These are phyloP conservation scores for Arabis alpina DNA, from an alignment of 345 rosid species.

Conservation along the genomic window DNA sequence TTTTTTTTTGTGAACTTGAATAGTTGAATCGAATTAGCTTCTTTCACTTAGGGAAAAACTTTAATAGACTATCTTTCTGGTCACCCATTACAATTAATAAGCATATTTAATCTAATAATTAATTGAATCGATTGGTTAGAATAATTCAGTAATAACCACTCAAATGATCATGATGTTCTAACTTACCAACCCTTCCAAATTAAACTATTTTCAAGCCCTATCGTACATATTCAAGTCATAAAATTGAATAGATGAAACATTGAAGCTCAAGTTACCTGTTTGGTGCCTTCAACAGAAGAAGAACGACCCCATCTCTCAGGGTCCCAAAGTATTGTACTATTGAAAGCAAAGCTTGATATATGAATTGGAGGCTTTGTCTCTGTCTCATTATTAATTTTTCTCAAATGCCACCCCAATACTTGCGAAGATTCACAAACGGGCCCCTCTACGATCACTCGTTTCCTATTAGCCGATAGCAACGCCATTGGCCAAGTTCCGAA, in stretches of 20 bases:
- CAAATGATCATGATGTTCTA: not conserved
- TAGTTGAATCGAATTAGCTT: too few relatives aligned
- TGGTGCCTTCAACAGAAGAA: conserved; percentile 61
- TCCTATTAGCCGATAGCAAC: conserved; percentile 60
- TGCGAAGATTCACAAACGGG: conserved; percentile 81
- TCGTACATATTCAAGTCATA: not conserved
- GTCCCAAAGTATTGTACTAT: conserved; percentile 86
- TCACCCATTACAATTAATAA: not conserved
- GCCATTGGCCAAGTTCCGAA: conserved; percentile 96
- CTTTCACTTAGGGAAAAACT: too few relatives aligned
- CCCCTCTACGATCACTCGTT: conserved; percentile 74
- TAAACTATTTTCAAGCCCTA: not conserved
- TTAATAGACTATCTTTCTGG: not conserved
- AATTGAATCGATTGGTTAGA: conserved; percentile 17
- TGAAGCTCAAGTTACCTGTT: conserved; percentile 56
- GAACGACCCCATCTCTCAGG: conserved; percentile 94
- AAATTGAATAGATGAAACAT: not conserved
- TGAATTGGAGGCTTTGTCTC: conserved; percentile 56
- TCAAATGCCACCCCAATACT: conserved; percentile 88
- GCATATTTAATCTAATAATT: conserved; percentile 6
- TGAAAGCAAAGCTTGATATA: conserved; percentile 71
- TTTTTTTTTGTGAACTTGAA: too few relatives aligned
- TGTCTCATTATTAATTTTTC: conserved; percentile 57
- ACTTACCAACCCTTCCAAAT: conserved; percentile 15
- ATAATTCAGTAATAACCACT: conserved; percentile 6